A percentile compares a stretch with the other conserved stretches of the same genome.
Conservation (phyloP, 768 basidiomycete species). For the Cubamyces lactineus region DNA sequence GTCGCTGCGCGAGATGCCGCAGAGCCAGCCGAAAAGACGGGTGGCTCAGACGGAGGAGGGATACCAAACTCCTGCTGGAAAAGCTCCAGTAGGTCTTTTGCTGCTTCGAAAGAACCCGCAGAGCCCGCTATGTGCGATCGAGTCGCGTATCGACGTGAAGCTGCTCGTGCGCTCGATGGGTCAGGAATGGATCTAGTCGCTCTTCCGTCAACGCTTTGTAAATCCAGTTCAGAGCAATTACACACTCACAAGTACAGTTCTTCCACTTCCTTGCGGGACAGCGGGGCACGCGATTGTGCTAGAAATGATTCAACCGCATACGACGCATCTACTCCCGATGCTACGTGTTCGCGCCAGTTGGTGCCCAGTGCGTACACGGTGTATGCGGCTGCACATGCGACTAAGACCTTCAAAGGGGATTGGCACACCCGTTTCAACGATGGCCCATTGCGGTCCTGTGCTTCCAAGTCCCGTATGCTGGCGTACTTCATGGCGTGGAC, state of each 20-base stretch:
- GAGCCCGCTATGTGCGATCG: slow-evolving; percentile 68
- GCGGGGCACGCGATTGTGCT: no score
- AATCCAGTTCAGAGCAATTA: background rate
- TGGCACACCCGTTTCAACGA: no score
- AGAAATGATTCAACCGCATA: no score
- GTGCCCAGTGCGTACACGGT: background rate
- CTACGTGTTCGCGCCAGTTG: no score
- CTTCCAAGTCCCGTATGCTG: background rate
- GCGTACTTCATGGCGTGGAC: background rate
- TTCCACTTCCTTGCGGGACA: background rate
- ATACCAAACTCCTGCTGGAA: slow-evolving; percentile 71
- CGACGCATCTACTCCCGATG: no score
- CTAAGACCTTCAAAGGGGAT: background rate
- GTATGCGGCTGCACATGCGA: background rate
- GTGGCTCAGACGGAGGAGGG: slow-evolving; percentile 46
- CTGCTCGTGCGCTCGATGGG: slow-evolving; percentile 56
- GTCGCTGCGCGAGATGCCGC: slow-evolving; percentile 67
- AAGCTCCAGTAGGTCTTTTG: slow-evolving; percentile 64
- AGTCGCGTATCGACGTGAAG: slow-evolving; percentile 61
- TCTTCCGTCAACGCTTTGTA: background rate
- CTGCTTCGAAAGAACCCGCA: slow-evolving; percentile 56
- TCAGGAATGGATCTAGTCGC: slow-evolving; percentile 55
- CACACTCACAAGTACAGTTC: slow-evolving; percentile 16
- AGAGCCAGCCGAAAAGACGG: slow-evolving; percentile 80
- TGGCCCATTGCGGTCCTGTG: background rate